Base-by-base conservation (phyloP, 2,329 filamentous ascomycete genomes). In the Xylaria sp. region DNA sequence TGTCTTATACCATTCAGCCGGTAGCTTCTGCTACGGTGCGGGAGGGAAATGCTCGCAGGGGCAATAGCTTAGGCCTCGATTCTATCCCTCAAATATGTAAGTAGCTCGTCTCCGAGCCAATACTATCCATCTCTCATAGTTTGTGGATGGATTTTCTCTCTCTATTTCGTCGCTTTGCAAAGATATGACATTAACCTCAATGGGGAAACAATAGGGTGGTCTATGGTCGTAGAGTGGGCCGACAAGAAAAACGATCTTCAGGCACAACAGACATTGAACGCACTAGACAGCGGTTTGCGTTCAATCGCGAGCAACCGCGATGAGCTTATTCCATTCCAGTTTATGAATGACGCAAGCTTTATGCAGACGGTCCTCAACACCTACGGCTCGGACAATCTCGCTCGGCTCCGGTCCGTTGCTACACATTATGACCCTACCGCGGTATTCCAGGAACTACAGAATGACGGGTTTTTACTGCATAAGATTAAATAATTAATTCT, bases 1-100 rank as follows among this genome's bases (percentile, higher is more conserved):
- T 48, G 2, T 48, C 46, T 0, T 62, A 62, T n/a, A 62, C 46
- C 6, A 62, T 62, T 5, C 59, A 62, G 44, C 59, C 59, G 4
- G 42, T 62, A 10, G 46, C 59, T n/a, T 51, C 59, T 6, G 6
- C 44, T 40, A 38, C 20, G 9, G 31, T 62, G 2, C 17, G 17
- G 17, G 44, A 10, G 33, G 44, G 59, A 28, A 51, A 62, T 38
- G 17, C 28, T 17, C 42, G n/a, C 26, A 15, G 59, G 28, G 42
- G 44, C 26, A 51, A 51, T 42, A 6, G 28, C 15, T 20, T 62
- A 10, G 59, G 59, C 13, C 59, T 62, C 10, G 5, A 31, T 20
- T 13, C 48, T n/a, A 26, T 51, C 7, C 17, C 44, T 23, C 46
- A 62, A 31, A 38, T 15, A 36, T 62, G 59, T 53, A 31, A 51